Evolutionary conservation across 768 basidiomycete species (phyloP).

Genomic region (Clathrus columnatus): DNA sequence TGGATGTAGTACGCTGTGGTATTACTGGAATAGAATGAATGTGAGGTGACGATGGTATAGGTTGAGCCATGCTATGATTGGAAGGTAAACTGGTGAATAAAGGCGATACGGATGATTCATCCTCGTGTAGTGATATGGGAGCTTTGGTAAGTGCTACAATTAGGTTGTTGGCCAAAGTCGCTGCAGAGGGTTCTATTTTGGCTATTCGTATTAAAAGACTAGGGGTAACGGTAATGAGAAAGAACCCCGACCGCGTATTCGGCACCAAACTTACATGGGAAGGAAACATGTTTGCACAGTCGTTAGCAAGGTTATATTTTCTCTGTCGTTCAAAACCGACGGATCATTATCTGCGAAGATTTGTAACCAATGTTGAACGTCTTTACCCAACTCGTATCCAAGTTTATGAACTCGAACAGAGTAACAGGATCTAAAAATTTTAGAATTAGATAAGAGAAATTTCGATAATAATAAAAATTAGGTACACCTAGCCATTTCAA

Average conservation of each 20-base stretch:
- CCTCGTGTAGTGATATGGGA: neutral
- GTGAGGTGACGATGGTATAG: neutral
- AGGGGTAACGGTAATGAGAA: neutral
- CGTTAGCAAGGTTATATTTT: neutral
- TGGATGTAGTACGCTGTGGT: neutral
- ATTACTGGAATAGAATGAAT: neutral
- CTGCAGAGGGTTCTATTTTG: neutral
- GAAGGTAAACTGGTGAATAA: neutral
- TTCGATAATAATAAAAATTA: too few relatives aligned
- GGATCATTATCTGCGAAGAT: neutral
- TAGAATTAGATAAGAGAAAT: too few relatives aligned
- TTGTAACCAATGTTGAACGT: conserved; percentile 4
- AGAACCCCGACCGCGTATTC: too few relatives aligned
- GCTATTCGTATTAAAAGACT: neutral
- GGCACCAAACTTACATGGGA: conserved; percentile 1
- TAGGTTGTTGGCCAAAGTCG: neutral
- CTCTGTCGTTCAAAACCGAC: neutral
- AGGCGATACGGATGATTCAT: neutral
- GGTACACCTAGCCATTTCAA: conserved; percentile 3
- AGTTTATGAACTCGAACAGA: neutral
- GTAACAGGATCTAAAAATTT: neutral
- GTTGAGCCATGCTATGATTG: neutral
- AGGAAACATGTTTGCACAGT: conserved; percentile 1
- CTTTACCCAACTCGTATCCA: neutral
- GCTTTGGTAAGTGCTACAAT: neutral